These are phyloP conservation scores for Iris macrosiphon DNA, from an alignment of 106 monocot genomes.

Conservation along the genomic window DNA sequence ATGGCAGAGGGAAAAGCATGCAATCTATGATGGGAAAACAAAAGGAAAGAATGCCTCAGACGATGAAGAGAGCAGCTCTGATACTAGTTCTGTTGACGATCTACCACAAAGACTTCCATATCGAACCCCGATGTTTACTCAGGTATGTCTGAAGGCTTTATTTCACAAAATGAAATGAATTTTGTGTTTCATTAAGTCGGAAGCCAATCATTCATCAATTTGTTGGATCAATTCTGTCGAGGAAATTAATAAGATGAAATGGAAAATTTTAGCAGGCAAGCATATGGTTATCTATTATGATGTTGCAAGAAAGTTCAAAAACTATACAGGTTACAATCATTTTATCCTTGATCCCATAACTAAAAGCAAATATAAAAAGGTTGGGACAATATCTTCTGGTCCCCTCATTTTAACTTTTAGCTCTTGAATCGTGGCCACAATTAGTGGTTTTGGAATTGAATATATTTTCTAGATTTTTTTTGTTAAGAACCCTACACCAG, in stretches of 20 bases:
- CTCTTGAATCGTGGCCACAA: too few relatives aligned
- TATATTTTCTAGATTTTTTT: too few relatives aligned
- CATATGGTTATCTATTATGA: neutral
- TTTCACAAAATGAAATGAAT: too few relatives aligned
- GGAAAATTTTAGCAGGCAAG: too few relatives aligned
- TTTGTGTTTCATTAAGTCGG: neutral
- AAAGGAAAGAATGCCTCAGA: conserved; percentile 31
- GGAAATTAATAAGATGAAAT: neutral
- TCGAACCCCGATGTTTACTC: conserved; percentile 61
- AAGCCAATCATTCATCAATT: neutral
- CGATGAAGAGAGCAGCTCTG: conserved; percentile 51
- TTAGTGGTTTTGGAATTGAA: too few relatives aligned
- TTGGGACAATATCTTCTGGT: neutral
- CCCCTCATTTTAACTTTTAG: too few relatives aligned
- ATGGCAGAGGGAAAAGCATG: conserved; percentile 46
- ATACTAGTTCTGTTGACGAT: conserved; percentile 52
- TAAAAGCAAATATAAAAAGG: neutral
- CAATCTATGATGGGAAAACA: conserved; percentile 15
- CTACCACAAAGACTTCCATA: conserved; percentile 29
- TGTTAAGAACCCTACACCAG: neutral
- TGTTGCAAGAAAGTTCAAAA: neutral
- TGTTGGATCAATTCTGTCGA: neutral
- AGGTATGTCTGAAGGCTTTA: conserved; percentile 43
- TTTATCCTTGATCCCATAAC: neutral
- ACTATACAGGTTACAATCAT: neutral